Evolutionary conservation across 1,284 basidiomycete species (phyloP), one percentile per base, ranked within the genome.

Genomic region (Moesziomyces sp.): DNA sequence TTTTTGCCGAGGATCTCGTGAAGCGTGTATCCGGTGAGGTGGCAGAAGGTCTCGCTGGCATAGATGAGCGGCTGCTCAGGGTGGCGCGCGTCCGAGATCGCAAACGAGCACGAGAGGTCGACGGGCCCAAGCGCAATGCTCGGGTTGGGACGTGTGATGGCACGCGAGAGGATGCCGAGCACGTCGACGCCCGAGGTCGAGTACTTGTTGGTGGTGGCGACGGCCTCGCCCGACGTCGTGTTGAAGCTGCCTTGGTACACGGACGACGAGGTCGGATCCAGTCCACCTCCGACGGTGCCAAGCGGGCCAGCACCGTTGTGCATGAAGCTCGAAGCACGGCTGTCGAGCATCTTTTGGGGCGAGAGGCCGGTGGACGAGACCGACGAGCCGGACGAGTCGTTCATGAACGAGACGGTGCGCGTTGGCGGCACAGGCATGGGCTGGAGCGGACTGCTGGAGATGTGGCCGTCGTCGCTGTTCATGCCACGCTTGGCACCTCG

Each of bases 171-270:
- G 42, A 97, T 89, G 45, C 90, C 89, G 52, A 98, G 87, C 60
- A 95, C 88, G 82, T 98, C 94, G 74, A 97, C 95, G 8, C 95
- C 95, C 0, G 93, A 91, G 0, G 90, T 86, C 1, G 93, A 94
- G 86, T 97, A 97, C 13, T 91, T 65, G 65, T 77, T 75, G 19
- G 50, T 42, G 13, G 62, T 66, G 6, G 63, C 40, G 28, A 68
- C 69, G 24, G 65, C 58, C 43, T 65, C 72, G 43, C 63, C 67
- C 23, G 65, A 57, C 4, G 56, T 43, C 18, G 64, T 68, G 50
- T 53, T 60, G 60, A 66, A 70, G 49, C 45, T 65, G 45, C 62
- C 72, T 23, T 65, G 55, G 24, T 70, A 74, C 14, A 73, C 70
- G 16, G 48, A 48, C 33, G 60, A 62, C 0, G 68, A 21, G 0